Conservation (phyloP, 2,329 filamentous ascomycete species). For the Calonectria pseudoturangicola region DNA sequence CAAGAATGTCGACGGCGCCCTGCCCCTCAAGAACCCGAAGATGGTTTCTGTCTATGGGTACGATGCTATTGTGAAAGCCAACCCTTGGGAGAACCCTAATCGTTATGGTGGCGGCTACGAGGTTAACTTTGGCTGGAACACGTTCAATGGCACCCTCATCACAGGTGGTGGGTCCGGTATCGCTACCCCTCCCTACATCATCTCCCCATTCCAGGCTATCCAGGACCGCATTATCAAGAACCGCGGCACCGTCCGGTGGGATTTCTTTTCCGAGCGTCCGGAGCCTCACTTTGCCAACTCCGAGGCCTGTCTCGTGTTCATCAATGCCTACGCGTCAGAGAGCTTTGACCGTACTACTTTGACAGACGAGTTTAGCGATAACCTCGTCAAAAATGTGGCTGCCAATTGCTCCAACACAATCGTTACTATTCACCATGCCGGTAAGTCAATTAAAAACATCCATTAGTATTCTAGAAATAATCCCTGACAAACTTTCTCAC, state of each 20-base stretch:
- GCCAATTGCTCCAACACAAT: conserved; percentile 90
- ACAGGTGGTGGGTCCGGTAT: conserved; percentile 89
- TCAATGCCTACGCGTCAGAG: conserved; percentile 90
- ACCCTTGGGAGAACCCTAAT: conserved; percentile 80
- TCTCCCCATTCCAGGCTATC: conserved; percentile 77
- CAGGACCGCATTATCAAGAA: conserved; percentile 13
- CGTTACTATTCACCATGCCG: conserved; percentile 83
- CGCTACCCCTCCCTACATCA: conserved; percentile 82
- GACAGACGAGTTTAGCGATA: conserved; percentile 80
- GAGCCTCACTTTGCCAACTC: conserved; percentile 76
- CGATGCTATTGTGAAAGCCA: conserved; percentile 82
- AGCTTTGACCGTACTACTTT: conserved; percentile 94
- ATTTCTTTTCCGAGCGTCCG: conserved; percentile 77
- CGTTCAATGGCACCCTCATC: conserved; percentile 73
- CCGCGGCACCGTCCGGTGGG: conserved; percentile 67
- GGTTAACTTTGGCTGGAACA: conserved; percentile 22
- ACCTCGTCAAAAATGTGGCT: conserved; percentile 87
- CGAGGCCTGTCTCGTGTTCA: conserved; percentile 86
- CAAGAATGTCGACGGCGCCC: conserved; percentile 82
- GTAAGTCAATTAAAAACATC: neutral
- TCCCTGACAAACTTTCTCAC: neutral
- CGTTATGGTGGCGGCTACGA: conserved; percentile 80
- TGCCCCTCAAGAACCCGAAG: conserved; percentile 86
- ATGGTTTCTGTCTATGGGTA: conserved; percentile 89
- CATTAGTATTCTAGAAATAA: too few species aligned